A percentile compares a stretch with the other conserved stretches of the same genome.
Conservation (phyloP, 768 basidiomycete genomes). For the Thelephora aurantiotincta region DNA sequence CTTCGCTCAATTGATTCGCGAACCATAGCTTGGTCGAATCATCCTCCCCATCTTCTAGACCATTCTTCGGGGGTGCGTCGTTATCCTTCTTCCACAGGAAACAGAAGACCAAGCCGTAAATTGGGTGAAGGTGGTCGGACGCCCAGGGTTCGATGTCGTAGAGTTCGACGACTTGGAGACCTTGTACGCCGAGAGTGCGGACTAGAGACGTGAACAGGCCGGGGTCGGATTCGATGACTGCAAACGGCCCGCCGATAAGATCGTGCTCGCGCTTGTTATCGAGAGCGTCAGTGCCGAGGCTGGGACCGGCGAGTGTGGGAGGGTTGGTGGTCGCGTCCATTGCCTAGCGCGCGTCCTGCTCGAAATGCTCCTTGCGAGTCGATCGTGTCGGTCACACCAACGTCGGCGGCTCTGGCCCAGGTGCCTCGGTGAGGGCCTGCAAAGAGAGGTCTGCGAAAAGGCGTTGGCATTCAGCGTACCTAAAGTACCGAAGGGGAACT, state of each 20-base stretch:
- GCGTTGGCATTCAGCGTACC: too few species aligned
- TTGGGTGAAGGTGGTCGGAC: slow-evolving; percentile 39
- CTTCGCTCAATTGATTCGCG: slow-evolving; percentile 52
- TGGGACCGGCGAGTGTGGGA: too few species aligned
- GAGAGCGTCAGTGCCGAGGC: not conserved
- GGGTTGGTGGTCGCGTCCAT: too few species aligned
- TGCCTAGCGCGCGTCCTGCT: too few species aligned
- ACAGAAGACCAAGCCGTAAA: slow-evolving; percentile 46
- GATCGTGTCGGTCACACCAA: too few species aligned
- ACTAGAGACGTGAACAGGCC: slow-evolving; percentile 46
- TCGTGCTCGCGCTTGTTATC: slow-evolving; percentile 14
- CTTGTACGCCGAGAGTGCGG: slow-evolving; percentile 35
- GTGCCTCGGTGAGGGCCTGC: too few species aligned
- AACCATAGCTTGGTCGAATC: slow-evolving; percentile 49
- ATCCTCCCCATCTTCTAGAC: slow-evolving; percentile 19
- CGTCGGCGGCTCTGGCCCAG: too few species aligned
- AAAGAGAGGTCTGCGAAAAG: too few species aligned
- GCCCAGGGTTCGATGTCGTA: slow-evolving; percentile 54
- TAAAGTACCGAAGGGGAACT: too few species aligned
- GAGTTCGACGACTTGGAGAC: slow-evolving; percentile 41
- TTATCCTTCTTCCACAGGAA: slow-evolving; percentile 41
- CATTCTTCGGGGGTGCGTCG: slow-evolving; percentile 18
- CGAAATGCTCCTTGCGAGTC: too few species aligned
- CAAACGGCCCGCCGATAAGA: slow-evolving; percentile 48
- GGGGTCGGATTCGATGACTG: slow-evolving; percentile 40